phyloP scores from a whole-genome alignment of 345 rosid genomes.

The Boechera retrofracta region DNA sequence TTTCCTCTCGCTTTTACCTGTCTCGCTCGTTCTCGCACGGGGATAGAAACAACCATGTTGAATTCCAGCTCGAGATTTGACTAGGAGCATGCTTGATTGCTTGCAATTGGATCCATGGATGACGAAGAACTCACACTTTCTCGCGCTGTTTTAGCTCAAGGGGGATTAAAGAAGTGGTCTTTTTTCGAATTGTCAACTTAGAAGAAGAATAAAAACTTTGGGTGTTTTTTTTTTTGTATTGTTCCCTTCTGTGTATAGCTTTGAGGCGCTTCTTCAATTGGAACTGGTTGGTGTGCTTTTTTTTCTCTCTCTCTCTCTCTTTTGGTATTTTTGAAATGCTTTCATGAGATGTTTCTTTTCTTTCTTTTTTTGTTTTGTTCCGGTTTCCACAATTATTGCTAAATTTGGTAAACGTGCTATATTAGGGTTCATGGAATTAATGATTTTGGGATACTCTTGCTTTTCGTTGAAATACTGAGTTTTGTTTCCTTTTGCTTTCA shows the following conservation, averaged over 20 bases:
- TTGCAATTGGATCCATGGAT: constrained; percentile 29
- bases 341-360: neutral
- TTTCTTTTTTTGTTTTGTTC: neutral
- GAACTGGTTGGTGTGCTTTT: constrained; percentile 18
- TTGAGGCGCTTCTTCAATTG: constrained; percentile 25
- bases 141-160: constrained; percentile 23
- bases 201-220: constrained; percentile 2
- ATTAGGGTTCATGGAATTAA: constrained; percentile 7
- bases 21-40: constrained; percentile 34
- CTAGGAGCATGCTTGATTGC: constrained; percentile 12
- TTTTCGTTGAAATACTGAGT: neutral
- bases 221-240: neutral
- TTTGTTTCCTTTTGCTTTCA: too few relatives aligned
- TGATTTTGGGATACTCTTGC: neutral
- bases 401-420: constrained; percentile 29
- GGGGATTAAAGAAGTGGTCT: neutral
- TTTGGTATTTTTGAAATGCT: constrained; percentile 30
- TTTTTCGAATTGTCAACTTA: constrained; percentile 19
- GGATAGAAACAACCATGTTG: neutral
- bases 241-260: neutral
- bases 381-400: neutral
- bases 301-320: neutral
- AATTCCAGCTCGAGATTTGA: constrained; percentile 23
- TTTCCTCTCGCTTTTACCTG: constrained; percentile 21
- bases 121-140: constrained; percentile 31